Evolutionary conservation across 2,329 filamentous ascomycete species (phyloP).

Genomic region (Venturia aucupariae): DNA sequence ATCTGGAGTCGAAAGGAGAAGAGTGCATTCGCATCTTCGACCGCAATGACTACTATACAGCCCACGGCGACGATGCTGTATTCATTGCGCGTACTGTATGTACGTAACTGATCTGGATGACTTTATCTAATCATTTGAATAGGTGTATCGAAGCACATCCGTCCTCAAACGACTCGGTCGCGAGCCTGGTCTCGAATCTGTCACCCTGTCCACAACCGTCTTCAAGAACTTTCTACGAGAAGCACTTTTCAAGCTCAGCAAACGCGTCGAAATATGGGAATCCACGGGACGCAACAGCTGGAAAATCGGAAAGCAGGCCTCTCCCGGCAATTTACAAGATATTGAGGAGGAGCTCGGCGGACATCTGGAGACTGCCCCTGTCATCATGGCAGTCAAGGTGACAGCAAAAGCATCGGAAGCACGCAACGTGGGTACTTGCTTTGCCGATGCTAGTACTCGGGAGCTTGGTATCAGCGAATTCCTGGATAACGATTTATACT

Average conservation of each 20-base stretch:
- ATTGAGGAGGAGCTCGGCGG: slow-evolving; percentile 90
- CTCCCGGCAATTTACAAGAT: slow-evolving; percentile 91
- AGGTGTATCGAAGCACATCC: slow-evolving; percentile 96
- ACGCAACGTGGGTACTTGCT: slow-evolving; percentile 85
- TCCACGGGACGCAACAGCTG: slow-evolving; percentile 75
- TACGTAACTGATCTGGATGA: background rate
- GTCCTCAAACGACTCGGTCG: slow-evolving; percentile 84
- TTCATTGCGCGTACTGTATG: slow-evolving; percentile 69
- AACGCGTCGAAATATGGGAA: slow-evolving; percentile 84
- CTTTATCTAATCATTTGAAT: background rate
- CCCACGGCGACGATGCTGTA: slow-evolving; percentile 76
- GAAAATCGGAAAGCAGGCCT: slow-evolving; percentile 86
- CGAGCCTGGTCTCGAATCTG: slow-evolving; percentile 77
- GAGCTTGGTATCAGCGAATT: slow-evolving; percentile 97
- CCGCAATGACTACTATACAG: slow-evolving; percentile 88
- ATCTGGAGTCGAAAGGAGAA: slow-evolving; percentile 59
- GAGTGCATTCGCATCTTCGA: slow-evolving; percentile 88
- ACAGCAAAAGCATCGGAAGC: slow-evolving; percentile 79
- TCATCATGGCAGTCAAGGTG: slow-evolving; percentile 91
- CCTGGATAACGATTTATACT: slow-evolving; percentile 53
- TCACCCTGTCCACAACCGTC: slow-evolving; percentile 90
- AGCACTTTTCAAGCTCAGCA: slow-evolving; percentile 82
- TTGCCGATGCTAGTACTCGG: slow-evolving; percentile 91
- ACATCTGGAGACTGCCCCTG: slow-evolving; percentile 79
- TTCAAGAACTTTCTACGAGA: slow-evolving; percentile 94